Evolutionary conservation across 1,284 basidiomycete species (phyloP), one percentile per base, ranked within the genome.

Genomic region (Mycosarcoma mackinlayi): DNA sequence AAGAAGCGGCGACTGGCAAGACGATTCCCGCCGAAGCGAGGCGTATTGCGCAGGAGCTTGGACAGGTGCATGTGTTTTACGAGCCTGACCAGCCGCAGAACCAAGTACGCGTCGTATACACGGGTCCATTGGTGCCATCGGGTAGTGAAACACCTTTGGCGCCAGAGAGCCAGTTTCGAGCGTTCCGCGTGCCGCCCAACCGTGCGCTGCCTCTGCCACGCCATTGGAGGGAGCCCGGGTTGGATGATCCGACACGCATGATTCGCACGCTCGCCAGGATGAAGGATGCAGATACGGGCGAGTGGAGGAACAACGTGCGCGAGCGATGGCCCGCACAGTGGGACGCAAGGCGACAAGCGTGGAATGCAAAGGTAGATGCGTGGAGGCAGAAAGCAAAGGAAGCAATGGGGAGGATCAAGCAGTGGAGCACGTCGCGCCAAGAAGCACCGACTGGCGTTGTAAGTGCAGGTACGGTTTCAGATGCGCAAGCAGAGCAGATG

Each of bases 21-120:
- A 40, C 30, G 23, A 49, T 54, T 24, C 46, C 58, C 0, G 3
- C 14, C 8, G 27, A 44, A 25, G 58, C 58, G 10, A 38, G 58
- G 9, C 16, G 41, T 3, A 23, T 45, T 6, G 58, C 58, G 0
- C 51, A 54, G 13, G 11, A 38, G 16, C n/a, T n/a, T 0, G 58
- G 58, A 11, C 23, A 49, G 18, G 58, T 25, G 1, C 44, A 19
- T 9, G 16, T 61, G 9, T 61, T 61, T n/a, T 44, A 39, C 46
- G 34, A 61, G 24, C 40, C 33, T 0, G 14, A 38, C 34, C 4
- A 28, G 1, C 50, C 58, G 14, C 6, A 30, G 6, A 11, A 31
- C 5, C 58, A 54, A 30, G 16, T 42, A 1, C 38, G 45, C 1
- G 7, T 42, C 8, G 35, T 24, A 0, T 49, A 61, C 30, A 11